Evolutionary conservation across 73 alveolate species (phyloP).

Genomic region (Blepharisma japonicum): DNA sequence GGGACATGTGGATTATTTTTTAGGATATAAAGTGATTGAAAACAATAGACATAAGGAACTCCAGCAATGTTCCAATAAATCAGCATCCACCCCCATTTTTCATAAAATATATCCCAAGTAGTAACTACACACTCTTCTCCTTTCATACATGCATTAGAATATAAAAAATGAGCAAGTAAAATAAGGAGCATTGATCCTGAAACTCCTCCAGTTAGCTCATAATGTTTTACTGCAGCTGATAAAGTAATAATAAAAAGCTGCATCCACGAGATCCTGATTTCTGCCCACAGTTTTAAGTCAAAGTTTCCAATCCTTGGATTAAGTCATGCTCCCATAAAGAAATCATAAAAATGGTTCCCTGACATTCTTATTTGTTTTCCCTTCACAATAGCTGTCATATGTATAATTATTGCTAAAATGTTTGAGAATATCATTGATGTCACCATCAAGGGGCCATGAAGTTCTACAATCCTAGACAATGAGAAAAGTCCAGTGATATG

Average conservation of each 20-base stretch:
- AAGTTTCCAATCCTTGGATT: constrained; percentile 35
- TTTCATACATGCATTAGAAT: constrained; percentile 37
- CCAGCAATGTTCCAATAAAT: constrained; percentile 37
- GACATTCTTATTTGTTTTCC: constrained; percentile 22
- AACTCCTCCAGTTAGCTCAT: constrained; percentile 15
- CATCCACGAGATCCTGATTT: constrained; percentile 37
- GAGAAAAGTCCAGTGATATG: not conserved
- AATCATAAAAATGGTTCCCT: constrained; percentile 31
- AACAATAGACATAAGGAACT: constrained; percentile 23
- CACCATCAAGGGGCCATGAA: constrained; percentile 31
- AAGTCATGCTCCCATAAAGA: constrained; percentile 36
- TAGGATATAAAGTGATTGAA: constrained; percentile 18
- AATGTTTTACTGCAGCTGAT: constrained; percentile 27
- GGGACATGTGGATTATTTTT: not conserved
- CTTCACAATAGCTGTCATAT: not conserved
- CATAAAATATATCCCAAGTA: constrained; percentile 41
- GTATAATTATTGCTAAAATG: not conserved
- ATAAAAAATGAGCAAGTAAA: not conserved
- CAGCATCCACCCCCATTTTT: constrained; percentile 44
- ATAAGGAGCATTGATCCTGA: constrained; percentile 29
- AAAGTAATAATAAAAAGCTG: constrained; percentile 27
- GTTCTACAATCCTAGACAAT: constrained; percentile 7
- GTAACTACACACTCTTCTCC: constrained; percentile 38
- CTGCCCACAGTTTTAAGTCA: constrained; percentile 39
- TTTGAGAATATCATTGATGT: not conserved